Percentiles rank a stretch among this genome's conserved stretches.
These are phyloP conservation scores for Chenopodium formosanum DNA, from an alignment of 148 eudicot species.

Conservation along the genomic window DNA sequence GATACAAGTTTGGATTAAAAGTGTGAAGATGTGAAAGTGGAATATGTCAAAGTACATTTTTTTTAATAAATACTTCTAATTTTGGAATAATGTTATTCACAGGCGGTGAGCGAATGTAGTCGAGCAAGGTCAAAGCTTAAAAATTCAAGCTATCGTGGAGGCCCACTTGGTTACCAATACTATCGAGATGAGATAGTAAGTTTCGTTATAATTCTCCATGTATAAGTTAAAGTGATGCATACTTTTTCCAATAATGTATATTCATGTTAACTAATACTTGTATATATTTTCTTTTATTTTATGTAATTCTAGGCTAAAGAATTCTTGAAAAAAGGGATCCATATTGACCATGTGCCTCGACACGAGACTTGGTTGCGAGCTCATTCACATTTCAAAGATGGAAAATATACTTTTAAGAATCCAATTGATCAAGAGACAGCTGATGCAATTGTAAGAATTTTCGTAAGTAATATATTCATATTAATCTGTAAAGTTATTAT, in stretches of 20 bases:
- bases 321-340: neutral
- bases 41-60: no score
- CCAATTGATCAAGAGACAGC: conserved; percentile 4
- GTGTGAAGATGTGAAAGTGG: no score
- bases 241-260: no score
- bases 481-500: neutral
- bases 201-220: no score
- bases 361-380: conserved; percentile 1
- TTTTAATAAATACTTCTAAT: neutral
- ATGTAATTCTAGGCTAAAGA: neutral
- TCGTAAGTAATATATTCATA: neutral
- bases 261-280: no score
- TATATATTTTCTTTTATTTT: no score
- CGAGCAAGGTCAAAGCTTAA: neutral
- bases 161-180: neutral
- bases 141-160: neutral
- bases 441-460: neutral
- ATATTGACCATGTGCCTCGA: conserved; percentile 11
- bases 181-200: conserved; percentile 4
- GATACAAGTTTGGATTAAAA: no score
- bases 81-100: neutral
- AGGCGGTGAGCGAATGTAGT: neutral
- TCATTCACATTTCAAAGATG: conserved; percentile 1
- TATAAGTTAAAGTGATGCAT: no score
- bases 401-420: neutral